phyloP scores from a whole-genome alignment of 1,139 yeast species.

The Komagataea norvegica region DNA sequence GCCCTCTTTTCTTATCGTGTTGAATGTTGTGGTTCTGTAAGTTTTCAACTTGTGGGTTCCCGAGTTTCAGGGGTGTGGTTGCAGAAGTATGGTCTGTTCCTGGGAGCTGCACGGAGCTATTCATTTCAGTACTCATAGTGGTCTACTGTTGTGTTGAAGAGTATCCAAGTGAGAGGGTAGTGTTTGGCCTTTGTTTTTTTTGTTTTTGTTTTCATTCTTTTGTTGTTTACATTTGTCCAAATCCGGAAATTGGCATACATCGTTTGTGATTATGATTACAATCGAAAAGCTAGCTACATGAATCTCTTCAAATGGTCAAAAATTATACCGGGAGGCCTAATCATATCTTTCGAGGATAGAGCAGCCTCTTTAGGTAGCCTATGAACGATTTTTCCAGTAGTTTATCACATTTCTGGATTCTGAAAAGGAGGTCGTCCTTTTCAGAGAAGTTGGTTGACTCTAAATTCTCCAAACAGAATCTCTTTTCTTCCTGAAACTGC shows the following conservation, averaged over 20 bases:
- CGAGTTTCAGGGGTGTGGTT: conserved; percentile 20
- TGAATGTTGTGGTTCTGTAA: conserved; percentile 6
- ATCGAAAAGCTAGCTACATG: neutral
- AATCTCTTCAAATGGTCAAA: neutral
- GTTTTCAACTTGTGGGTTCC: conserved; percentile 17
- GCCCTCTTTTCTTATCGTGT: conserved; percentile 22
- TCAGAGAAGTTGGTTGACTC: no score
- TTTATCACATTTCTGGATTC: no score
- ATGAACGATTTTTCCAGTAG: neutral
- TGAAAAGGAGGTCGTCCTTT: no score
- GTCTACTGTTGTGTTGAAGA: neutral
- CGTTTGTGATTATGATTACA: neutral
- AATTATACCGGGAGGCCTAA: no score
- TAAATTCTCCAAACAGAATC: no score
- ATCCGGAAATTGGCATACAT: conserved; percentile 5
- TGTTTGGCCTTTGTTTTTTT: no score
- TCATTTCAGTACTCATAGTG: conserved; percentile 1
- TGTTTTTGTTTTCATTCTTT: neutral
- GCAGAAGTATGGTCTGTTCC: neutral
- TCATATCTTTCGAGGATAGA: conserved; percentile 20
- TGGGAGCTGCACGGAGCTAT: neutral
- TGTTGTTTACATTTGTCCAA: conserved; percentile 11
- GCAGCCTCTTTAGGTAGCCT: conserved; percentile 16
- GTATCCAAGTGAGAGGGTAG: no score
- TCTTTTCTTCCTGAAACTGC: neutral